Percentiles rank a stretch among this genome's conserved stretches.
Conservation (phyloP, 441 rosid species). For the Hura crepitans region DNA sequence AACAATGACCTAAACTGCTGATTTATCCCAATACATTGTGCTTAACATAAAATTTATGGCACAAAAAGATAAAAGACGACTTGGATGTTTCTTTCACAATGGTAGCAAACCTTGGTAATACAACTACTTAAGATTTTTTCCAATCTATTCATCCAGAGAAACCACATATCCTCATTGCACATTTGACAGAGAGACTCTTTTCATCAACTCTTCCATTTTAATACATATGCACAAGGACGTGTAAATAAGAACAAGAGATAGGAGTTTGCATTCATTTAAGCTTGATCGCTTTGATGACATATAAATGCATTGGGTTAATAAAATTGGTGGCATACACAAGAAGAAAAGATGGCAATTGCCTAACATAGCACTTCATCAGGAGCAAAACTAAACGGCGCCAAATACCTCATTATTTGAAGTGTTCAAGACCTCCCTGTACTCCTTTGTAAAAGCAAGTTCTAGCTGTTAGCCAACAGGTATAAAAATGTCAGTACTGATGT, state of each 20-base stretch:
- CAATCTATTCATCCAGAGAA: background rate
- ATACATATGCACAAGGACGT: background rate
- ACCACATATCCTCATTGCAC: background rate
- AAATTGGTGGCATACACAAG: too few species aligned
- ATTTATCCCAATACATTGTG: background rate
- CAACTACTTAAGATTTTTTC: background rate
- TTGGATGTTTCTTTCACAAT: too few species aligned
- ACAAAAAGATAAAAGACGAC: too few species aligned
- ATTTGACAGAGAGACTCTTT: too few species aligned
- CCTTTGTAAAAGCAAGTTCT: constrained; percentile 65
- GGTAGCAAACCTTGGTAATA: background rate
- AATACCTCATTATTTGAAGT: constrained; percentile 58
- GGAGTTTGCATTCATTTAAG: background rate
- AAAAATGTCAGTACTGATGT: constrained; percentile 9
- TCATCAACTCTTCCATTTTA: too few species aligned
- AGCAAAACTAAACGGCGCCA: constrained; percentile 7
- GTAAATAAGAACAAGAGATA: background rate
- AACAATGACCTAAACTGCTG: background rate
- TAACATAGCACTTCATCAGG: background rate
- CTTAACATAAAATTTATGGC: too few species aligned
- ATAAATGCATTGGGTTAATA: background rate
- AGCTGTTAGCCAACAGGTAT: constrained; percentile 47
- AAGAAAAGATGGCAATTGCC: background rate
- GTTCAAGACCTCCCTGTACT: constrained; percentile 48
- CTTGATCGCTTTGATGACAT: background rate